phyloP scores from a whole-genome alignment of 371 early-diverging fungal genomes.

The Nematocida sp. region DNA sequence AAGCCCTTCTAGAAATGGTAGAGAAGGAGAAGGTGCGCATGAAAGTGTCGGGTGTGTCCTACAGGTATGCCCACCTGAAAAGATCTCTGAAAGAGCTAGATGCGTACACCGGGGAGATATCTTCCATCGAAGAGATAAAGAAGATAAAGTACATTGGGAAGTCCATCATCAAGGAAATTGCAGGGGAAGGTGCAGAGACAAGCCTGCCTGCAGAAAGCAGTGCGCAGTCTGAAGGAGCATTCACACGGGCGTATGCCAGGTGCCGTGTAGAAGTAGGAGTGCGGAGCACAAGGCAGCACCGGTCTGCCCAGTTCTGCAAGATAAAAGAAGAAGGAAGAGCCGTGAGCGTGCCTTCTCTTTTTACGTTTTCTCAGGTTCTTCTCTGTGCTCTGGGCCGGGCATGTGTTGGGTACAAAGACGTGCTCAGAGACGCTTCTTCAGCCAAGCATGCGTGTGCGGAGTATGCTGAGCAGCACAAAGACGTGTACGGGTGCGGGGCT shows the following conservation, averaged over 20 bases:
- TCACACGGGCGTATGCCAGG: neutral
- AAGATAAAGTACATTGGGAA: conserved; percentile 17
- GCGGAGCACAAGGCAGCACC: neutral
- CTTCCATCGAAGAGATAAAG: neutral
- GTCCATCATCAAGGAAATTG: neutral
- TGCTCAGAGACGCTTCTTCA: neutral
- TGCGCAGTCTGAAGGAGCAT: too few species aligned
- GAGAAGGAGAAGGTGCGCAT: conserved; percentile 13
- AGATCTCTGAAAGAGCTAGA: conserved; percentile 26
- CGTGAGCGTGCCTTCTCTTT: conserved; percentile 15
- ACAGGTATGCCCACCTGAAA: conserved; percentile 14
- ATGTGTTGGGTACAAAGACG: neutral
- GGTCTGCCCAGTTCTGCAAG: too few species aligned
- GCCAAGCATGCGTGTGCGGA: conserved; percentile 9
- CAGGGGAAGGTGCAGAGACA: neutral
- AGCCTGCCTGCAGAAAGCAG: too few species aligned
- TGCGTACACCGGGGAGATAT: neutral
- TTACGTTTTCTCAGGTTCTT: conserved; percentile 11
- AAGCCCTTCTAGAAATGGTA: neutral
- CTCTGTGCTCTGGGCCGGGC: neutral
- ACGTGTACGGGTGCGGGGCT: conserved; percentile 3
- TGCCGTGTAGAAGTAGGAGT: neutral
- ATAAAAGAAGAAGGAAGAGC: neutral
- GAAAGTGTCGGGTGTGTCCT: conserved; percentile 12
- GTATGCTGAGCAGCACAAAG: neutral